Evolutionary conservation across 768 basidiomycete species (phyloP).

Genomic region (Strobilomyces echinocephalus): DNA sequence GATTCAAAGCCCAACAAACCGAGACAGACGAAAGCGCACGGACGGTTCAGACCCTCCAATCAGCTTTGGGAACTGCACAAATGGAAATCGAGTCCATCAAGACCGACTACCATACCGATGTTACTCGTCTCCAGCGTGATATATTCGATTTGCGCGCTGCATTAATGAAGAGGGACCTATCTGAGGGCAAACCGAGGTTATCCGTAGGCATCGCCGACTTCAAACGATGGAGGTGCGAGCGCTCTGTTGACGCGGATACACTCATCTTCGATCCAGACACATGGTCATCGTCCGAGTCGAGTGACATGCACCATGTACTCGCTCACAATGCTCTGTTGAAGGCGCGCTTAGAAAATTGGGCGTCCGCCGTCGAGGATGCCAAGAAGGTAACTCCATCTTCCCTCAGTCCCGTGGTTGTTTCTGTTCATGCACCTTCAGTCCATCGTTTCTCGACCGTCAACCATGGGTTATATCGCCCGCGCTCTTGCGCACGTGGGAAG

Average conservation of each 20-base stretch:
- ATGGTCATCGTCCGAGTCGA: background rate
- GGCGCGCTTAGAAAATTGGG: background rate
- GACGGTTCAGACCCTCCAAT: too few species aligned
- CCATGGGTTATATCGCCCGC: background rate
- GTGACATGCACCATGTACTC: background rate
- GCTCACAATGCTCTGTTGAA: background rate
- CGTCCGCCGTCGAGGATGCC: background rate
- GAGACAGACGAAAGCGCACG: too few species aligned
- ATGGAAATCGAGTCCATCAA: too few species aligned
- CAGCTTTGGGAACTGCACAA: too few species aligned
- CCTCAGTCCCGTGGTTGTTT: background rate
- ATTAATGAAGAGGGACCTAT: background rate
- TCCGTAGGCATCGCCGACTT: background rate
- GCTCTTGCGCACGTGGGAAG: background rate
- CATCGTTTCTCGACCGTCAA: background rate
- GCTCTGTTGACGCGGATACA: background rate
- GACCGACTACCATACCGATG: too few species aligned
- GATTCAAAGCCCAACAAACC: too few species aligned
- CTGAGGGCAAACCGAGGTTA: background rate
- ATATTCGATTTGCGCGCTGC: background rate
- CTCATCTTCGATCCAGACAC: background rate
- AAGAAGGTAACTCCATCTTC: background rate
- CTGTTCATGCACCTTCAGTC: background rate
- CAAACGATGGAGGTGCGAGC: background rate
- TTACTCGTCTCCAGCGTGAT: too few species aligned